Evolutionary conservation across 768 basidiomycete species (phyloP).

Genomic region (Tulasnella sp.): DNA sequence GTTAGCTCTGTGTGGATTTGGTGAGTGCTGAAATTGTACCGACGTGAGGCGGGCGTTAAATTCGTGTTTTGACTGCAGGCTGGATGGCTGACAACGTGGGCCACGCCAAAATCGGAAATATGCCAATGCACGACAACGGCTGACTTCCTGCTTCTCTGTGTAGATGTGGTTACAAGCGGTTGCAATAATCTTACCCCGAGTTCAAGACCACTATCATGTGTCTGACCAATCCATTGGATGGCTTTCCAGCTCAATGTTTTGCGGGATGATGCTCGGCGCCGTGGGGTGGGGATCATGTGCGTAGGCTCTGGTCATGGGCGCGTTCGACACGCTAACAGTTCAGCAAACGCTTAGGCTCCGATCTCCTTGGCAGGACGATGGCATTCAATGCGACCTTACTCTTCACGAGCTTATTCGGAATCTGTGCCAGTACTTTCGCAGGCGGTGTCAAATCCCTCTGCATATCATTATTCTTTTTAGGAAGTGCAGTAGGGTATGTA

Average conservation of each 20-base stretch:
- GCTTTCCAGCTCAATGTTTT: constrained; percentile 81
- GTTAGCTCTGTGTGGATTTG: constrained; percentile 76
- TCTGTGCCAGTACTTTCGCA: constrained; percentile 56
- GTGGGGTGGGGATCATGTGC: constrained; percentile 84
- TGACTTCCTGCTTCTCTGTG: constrained; percentile 14
- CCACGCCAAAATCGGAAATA: not conserved
- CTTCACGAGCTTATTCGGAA: constrained; percentile 81
- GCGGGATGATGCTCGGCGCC: constrained; percentile 95
- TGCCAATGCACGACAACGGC: not conserved
- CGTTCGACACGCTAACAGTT: constrained; percentile 1
- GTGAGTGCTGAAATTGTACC: constrained; percentile 37
- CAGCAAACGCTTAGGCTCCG: constrained; percentile 45
- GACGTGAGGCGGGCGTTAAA: not conserved
- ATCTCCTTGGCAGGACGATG: constrained; percentile 73
- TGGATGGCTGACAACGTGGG: constrained; percentile 90
- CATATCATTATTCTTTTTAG: constrained; percentile 70
- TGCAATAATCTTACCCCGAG: constrained; percentile 90
- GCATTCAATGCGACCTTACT: constrained; percentile 91
- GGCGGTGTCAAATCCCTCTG: constrained; percentile 61
- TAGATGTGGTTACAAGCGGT: constrained; percentile 92
- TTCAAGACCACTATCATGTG: constrained; percentile 82
- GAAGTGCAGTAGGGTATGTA: constrained; percentile 85
- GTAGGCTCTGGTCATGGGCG: constrained; percentile 22
- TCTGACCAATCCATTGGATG: constrained; percentile 52
- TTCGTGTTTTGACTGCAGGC: constrained; percentile 34